Conservation (phyloP, 139 green algal genomes). For the Chlamydomonas sphaeroides region DNA sequence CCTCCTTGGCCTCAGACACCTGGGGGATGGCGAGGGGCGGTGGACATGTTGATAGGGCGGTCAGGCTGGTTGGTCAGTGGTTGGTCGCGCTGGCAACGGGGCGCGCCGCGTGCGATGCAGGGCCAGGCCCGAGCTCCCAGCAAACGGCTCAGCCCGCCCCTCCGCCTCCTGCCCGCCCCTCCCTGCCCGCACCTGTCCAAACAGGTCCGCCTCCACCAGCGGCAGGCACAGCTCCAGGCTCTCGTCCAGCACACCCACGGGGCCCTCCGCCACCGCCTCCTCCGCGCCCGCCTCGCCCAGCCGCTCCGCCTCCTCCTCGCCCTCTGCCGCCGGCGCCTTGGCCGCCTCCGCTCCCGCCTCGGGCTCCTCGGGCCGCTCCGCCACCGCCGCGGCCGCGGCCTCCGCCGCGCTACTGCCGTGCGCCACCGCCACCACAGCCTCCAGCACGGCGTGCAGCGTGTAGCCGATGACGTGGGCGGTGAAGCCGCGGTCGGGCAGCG, state of each 20-base stretch:
- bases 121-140: too few relatives aligned
- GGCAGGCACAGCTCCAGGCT: slow-evolving; percentile 71
- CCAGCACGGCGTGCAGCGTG: slow-evolving; percentile 84
- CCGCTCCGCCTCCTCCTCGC: neutral
- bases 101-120: too few relatives aligned
- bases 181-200: slow-evolving; percentile 57
- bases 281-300: neutral
- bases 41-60: too few relatives aligned
- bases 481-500: slow-evolving; percentile 77
- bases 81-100: too few relatives aligned
- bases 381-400: slow-evolving; percentile 35
- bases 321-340: neutral
- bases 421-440: slow-evolving; percentile 51
- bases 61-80: too few relatives aligned
- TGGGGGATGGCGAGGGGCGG: too few relatives aligned
- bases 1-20: slow-evolving; percentile 83
- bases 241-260: slow-evolving; percentile 69
- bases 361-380: slow-evolving; percentile 19
- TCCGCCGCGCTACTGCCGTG: slow-evolving; percentile 11
- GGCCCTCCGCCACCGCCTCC: neutral
- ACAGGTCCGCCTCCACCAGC: slow-evolving; percentile 84
- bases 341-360: slow-evolving; percentile 23
- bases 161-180: neutral
- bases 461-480: slow-evolving; percentile 90
- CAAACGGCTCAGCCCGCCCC: too few relatives aligned